A percentile compares a stretch with the other conserved stretches of the same genome.
Conservation (phyloP, 768 basidiomycete genomes). For the Gelatoporia subvermispora region DNA sequence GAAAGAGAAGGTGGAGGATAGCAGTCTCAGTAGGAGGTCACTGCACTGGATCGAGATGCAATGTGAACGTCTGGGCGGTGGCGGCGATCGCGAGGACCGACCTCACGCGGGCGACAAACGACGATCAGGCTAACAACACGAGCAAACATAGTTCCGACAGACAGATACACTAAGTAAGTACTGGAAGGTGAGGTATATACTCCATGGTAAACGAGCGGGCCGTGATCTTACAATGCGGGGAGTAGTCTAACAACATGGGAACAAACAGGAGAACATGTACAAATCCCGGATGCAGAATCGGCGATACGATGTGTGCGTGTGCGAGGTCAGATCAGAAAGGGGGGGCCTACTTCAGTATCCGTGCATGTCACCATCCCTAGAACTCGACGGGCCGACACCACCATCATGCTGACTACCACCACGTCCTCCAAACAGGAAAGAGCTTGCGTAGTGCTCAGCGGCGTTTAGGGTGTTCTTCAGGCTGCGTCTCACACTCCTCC, state of each 20-base stretch:
- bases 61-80: too few species aligned
- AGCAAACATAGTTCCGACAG: not conserved
- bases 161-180: not conserved
- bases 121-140: too few species aligned
- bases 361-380: constrained; percentile 16
- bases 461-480: constrained; percentile 63
- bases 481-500: constrained; percentile 59
- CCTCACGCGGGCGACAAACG: too few species aligned
- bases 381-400: constrained; percentile 9
- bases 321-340: too few species aligned
- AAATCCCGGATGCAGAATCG: too few species aligned
- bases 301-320: too few species aligned
- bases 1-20: too few species aligned
- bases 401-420: constrained; percentile 15
- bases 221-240: not conserved
- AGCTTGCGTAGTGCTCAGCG: constrained; percentile 65
- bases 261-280: not conserved
- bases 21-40: too few species aligned
- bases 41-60: too few species aligned
- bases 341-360: constrained; percentile 7
- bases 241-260: not conserved
- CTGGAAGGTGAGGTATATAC: not conserved
- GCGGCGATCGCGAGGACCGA: too few species aligned
- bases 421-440: constrained; percentile 59
- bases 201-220: not conserved